Base-by-base conservation (phyloP, 305 asterid genomes). In the Fraxinus sp. region DNA sequence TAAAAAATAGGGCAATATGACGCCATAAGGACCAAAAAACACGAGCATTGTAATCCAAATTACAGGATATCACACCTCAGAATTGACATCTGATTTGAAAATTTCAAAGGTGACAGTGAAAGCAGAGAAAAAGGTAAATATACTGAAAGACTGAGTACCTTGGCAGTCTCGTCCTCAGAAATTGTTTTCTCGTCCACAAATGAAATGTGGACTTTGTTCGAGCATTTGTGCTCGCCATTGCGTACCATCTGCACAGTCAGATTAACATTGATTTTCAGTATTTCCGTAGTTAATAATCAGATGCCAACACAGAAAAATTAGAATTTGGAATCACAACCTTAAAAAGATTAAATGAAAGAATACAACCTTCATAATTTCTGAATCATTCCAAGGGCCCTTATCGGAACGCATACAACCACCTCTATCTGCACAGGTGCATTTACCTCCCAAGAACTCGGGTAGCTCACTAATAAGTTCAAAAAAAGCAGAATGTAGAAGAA, bases 381-480 rank as follows among this genome's bases (percentile, higher is more conserved):
- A 84, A 82, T 97, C 96, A 62, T 97, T 92, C 99, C 99, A 97
- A 57, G 99, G 98, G 28, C 98, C 99, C 89, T 88, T 97, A 86
- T 97, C 99, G 0, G 98, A 92, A 74, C 85, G 84, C 98, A 92
- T 89, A 74, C 99, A 97, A 28, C 98, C 97, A 11, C 98, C 99
- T 77, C 85, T 91, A 28, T 92, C 98, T 44, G 85, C 90, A 59
- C 99, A 97, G 66, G 95, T 92, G 90, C 99, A 97, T 18, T 93
- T 92, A 32, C 99, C 99, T 0, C 99, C 98, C 90, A 97, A 90
- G 89, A 93, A 93, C 39, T 95, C 98, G 26, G 98, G 99, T 35
- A 97, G 92, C 86, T 95, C 97, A 87, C 98, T 94, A 93, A 74
- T 52, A 88, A 80, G 74, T 77, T 37, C 72, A 52, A 70, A 52